Conservation (phyloP, 768 basidiomycete genomes). For the Strobilomyces confusus region DNA sequence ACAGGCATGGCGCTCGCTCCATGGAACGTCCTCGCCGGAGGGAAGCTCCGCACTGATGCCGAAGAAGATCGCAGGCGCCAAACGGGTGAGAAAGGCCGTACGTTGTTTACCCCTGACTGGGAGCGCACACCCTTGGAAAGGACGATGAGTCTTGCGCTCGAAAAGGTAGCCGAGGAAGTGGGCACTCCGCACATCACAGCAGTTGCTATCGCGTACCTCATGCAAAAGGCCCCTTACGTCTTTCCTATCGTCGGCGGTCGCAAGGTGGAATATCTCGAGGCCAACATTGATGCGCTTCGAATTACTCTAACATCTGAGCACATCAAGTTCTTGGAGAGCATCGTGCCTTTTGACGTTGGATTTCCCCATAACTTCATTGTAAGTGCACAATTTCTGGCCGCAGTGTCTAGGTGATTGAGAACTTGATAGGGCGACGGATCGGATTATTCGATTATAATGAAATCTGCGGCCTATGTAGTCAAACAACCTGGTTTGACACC, state of each 20-base stretch:
- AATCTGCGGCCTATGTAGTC: slow-evolving; percentile 13
- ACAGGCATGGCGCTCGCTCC: slow-evolving; percentile 29
- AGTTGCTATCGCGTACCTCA: slow-evolving; percentile 41
- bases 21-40: slow-evolving; percentile 30
- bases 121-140: slow-evolving; percentile 32
- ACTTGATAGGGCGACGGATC: slow-evolving; percentile 25
- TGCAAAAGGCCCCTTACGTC: slow-evolving; percentile 41
- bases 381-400: slow-evolving; percentile 6
- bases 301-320: slow-evolving; percentile 36
- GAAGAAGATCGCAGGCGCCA: slow-evolving; percentile 24
- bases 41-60: slow-evolving; percentile 27
- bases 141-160: slow-evolving; percentile 33
- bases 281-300: slow-evolving; percentile 37
- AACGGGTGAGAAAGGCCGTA: slow-evolving; percentile 38
- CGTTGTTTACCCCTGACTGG: slow-evolving; percentile 20
- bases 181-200: slow-evolving; percentile 32
- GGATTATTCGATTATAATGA: slow-evolving; percentile 15
- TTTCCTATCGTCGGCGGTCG: slow-evolving; percentile 40
- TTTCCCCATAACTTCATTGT: slow-evolving; percentile 36
- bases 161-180: slow-evolving; percentile 36
- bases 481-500: slow-evolving; percentile 12
- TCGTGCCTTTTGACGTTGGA: slow-evolving; percentile 33
- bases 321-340: slow-evolving; percentile 18
- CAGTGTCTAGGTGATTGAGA: not conserved
- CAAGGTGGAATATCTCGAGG: slow-evolving; percentile 38